A percentile compares a stretch with the other conserved stretches of the same genome.
Conservation (phyloP, 2,329 filamentous ascomycete genomes). For the Stylonectria norvegica region DNA sequence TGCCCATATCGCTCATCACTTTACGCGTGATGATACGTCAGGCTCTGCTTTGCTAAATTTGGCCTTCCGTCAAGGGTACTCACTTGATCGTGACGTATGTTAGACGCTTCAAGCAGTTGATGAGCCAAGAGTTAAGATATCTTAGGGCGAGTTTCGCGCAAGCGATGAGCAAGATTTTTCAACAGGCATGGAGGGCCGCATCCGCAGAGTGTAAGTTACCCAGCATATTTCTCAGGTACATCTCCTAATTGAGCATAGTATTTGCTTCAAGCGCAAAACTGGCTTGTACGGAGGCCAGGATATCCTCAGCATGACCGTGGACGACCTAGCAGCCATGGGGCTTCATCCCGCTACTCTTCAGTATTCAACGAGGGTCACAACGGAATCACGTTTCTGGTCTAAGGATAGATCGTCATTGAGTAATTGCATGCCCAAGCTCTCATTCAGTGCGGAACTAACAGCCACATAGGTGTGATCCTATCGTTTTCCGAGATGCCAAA, state of each 20-base stretch:
- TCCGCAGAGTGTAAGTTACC: constrained; percentile 33
- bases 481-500: constrained; percentile 44
- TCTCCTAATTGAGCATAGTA: constrained; percentile 20
- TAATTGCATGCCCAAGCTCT: constrained; percentile 3
- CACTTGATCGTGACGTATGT: constrained; percentile 30
- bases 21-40: constrained; percentile 31
- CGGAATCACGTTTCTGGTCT: constrained; percentile 40
- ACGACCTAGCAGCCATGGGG: constrained; percentile 35
- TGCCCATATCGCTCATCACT: constrained; percentile 32
- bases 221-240: not conserved
- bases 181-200: constrained; percentile 32
- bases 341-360: constrained; percentile 39
- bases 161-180: constrained; percentile 19
- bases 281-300: constrained; percentile 31
- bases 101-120: no score
- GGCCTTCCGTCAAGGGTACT: constrained; percentile 31
- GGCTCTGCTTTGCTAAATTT: constrained; percentile 32
- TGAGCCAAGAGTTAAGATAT: not conserved
- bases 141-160: constrained; percentile 25
- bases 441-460: constrained; percentile 8
- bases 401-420: constrained; percentile 36
- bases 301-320: constrained; percentile 34
- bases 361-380: constrained; percentile 37
- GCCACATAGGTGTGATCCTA: constrained; percentile 37
- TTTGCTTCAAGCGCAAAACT: constrained; percentile 36